Evolutionary conservation across 306 rosid species (phyloP).

Genomic region (Argentina anserina): DNA sequence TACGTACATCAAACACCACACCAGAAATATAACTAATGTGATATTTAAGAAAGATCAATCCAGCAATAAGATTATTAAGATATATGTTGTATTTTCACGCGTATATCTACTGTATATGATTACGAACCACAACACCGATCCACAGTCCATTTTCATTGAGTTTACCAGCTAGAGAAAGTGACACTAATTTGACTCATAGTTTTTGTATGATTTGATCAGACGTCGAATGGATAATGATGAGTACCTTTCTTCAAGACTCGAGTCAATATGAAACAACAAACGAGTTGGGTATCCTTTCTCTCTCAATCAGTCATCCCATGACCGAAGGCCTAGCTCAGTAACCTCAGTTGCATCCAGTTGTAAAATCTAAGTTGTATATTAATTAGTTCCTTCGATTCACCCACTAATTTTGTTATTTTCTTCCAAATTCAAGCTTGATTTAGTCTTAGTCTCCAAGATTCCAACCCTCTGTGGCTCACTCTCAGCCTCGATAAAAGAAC

Average conservation of each 20-base stretch:
- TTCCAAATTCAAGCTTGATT: background rate
- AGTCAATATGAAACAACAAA: background rate
- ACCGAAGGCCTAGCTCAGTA: background rate
- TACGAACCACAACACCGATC: background rate
- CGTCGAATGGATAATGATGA: background rate
- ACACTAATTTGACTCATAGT: background rate
- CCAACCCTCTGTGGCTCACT: no score
- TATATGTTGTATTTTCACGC: no score
- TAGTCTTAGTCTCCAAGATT: background rate
- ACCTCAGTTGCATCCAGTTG: background rate
- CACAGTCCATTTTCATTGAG: background rate
- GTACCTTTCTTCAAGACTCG: background rate
- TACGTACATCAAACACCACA: no score
- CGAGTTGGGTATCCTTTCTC: background rate
- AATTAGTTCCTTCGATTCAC: background rate
- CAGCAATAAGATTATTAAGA: no score
- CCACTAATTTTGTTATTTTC: slow-evolving; percentile 8
- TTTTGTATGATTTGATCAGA: background rate
- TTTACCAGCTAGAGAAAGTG: background rate
- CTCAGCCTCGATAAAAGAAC: background rate
- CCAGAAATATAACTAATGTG: no score
- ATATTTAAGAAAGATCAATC: no score
- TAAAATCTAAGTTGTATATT: background rate
- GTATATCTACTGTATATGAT: background rate
- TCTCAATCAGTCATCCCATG: background rate